Conservation (phyloP, 768 basidiomycete genomes). For the Macrolepiota albuminosa region DNA sequence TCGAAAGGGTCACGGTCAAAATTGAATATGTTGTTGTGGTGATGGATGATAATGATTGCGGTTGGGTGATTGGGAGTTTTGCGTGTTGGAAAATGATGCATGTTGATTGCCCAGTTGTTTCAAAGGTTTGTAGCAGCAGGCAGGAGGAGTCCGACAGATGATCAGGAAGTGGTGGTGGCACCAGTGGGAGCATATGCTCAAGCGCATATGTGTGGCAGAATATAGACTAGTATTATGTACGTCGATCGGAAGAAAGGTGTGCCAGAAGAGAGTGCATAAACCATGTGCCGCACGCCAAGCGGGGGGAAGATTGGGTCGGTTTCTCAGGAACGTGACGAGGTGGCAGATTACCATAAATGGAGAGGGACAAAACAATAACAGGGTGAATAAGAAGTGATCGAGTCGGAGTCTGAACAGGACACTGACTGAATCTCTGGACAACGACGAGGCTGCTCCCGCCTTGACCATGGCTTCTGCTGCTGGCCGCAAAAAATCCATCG, state of each 20-base stretch:
- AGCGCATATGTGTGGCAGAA: not conserved
- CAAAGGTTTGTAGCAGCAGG: not conserved
- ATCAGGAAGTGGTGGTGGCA: not conserved
- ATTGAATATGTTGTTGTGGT: not conserved
- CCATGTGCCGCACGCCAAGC: not conserved
- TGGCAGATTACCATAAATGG: not conserved
- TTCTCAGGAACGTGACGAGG: not conserved
- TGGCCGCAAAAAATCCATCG: constrained; percentile 77
- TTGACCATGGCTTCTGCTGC: constrained; percentile 46
- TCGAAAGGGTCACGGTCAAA: not conserved
- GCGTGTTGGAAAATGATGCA: not conserved
- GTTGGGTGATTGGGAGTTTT: not conserved
- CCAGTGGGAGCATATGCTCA: not conserved
- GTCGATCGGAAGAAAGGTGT: not conserved
- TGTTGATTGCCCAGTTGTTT: not conserved
- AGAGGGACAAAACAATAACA: not conserved
- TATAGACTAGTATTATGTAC: not conserved
- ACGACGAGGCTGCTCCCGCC: not conserved
- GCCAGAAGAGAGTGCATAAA: not conserved
- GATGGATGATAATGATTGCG: not conserved
- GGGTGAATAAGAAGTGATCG: not conserved
- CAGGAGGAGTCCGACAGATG: not conserved
- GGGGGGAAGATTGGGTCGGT: not conserved
- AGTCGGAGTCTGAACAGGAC: constrained; percentile 20
- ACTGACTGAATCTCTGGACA: constrained; percentile 11